Percentiles rank a stretch among this genome's conserved stretches.
phyloP scores from a whole-genome alignment of 257 asterid species.

The Nicotiana benthamiana region DNA sequence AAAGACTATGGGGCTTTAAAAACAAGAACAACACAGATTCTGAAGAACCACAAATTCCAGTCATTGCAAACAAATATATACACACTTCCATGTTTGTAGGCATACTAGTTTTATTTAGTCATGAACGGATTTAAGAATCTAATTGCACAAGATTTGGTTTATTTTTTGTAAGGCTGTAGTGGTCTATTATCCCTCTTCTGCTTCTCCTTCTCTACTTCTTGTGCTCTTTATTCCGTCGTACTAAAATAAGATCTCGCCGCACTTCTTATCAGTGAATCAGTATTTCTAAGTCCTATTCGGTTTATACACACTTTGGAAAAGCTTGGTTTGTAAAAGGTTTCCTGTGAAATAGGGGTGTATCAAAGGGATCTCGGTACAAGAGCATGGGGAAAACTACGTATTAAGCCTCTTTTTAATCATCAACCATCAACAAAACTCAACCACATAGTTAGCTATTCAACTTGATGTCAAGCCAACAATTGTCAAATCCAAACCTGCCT shows the following conservation, averaged over 20 bases:
- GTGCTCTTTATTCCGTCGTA: background rate
- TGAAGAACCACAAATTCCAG: background rate
- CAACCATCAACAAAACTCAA: background rate
- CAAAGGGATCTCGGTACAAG: too few species aligned
- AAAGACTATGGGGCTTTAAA: background rate
- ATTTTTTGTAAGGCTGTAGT: background rate
- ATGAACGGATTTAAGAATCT: background rate
- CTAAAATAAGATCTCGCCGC: background rate
- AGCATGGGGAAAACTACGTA: too few species aligned
- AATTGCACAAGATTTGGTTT: background rate
- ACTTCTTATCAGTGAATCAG: background rate
- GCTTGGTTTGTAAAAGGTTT: too few species aligned
- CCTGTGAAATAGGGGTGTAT: too few species aligned
- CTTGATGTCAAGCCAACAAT: background rate
- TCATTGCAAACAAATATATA: background rate
- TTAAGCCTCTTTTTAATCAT: background rate
- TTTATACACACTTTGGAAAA: background rate
- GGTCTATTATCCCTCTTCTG: background rate
- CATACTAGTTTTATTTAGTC: background rate
- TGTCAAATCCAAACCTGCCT: background rate
- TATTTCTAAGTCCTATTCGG: background rate
- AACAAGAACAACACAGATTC: background rate
- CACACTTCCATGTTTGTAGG: background rate
- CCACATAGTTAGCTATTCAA: background rate
- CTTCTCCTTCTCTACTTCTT: background rate